These are phyloP conservation scores for Starmerella gropengiesseri DNA, from an alignment of 805 yeast genomes.

Conservation along the genomic window DNA sequence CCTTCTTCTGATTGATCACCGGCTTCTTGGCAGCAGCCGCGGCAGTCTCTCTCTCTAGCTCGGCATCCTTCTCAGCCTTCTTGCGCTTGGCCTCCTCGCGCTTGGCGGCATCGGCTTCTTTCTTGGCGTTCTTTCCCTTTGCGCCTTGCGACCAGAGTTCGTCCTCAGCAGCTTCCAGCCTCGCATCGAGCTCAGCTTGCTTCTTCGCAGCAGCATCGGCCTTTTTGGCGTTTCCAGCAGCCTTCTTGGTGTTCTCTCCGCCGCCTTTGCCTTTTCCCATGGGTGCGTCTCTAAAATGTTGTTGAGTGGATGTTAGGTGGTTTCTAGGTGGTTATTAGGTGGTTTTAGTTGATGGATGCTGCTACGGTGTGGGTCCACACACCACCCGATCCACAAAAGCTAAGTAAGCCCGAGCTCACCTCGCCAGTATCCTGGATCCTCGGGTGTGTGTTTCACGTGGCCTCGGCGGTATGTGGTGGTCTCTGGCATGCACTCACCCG, in stretches of 20 bases:
- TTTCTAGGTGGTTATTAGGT: neutral
- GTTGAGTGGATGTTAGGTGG: neutral
- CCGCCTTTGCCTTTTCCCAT: constrained; percentile 22
- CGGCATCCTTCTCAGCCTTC: constrained; percentile 71
- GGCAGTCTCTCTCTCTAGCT: constrained; percentile 53
- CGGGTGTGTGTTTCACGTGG: too few relatives aligned
- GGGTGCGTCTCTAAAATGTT: neutral
- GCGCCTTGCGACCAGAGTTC: constrained; percentile 62
- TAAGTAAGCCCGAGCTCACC: too few relatives aligned
- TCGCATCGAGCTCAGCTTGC: constrained; percentile 40
- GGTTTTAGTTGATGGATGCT: neutral
- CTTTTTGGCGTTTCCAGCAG: constrained; percentile 54
- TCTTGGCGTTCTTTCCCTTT: constrained; percentile 58
- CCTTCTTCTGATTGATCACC: constrained; percentile 44
- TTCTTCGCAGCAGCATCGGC: constrained; percentile 54
- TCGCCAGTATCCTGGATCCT: too few relatives aligned
- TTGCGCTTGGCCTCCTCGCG: constrained; percentile 65
- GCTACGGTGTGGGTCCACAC: neutral
- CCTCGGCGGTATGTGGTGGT: too few relatives aligned
- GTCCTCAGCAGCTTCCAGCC: constrained; percentile 44
- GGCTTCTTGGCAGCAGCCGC: constrained; percentile 48
- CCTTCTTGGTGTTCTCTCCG: constrained; percentile 29
- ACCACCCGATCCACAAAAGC: too few relatives aligned
- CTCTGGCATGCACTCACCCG: too few relatives aligned
- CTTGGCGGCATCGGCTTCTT: constrained; percentile 53